Conservation (phyloP, 164 flowering plant genomes). For the Chimonanthus salicifolius region DNA sequence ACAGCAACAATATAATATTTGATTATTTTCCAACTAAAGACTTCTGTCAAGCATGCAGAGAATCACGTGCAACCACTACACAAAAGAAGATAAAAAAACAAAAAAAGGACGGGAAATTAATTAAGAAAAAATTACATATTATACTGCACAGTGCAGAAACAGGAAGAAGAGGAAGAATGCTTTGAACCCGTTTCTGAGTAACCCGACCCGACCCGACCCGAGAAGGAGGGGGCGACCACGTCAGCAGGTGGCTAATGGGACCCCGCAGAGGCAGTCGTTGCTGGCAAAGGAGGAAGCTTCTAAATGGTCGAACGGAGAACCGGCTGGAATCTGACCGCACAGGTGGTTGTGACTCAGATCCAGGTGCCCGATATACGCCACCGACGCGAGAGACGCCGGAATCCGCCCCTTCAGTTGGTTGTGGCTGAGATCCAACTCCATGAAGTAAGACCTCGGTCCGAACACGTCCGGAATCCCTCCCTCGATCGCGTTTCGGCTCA, state of each 20-base stretch:
- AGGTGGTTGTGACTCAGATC: slow-evolving; percentile 82
- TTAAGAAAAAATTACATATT: no score
- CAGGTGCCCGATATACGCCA: slow-evolving; percentile 73
- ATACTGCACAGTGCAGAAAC: no score
- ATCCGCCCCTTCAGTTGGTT: slow-evolving; percentile 54
- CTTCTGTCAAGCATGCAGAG: no score
- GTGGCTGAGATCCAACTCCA: slow-evolving; percentile 53
- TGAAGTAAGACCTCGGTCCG: slow-evolving; percentile 65
- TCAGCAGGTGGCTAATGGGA: slow-evolving; percentile 51
- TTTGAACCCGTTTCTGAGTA: no score
- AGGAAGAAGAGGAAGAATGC: no score
- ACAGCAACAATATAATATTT: no score
- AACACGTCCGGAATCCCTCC: slow-evolving; percentile 73
- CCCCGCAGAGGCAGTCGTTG: slow-evolving; percentile 81
- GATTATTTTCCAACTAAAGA: no score
- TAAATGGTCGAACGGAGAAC: slow-evolving; percentile 68
- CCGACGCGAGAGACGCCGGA: slow-evolving; percentile 49
- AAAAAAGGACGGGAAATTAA: no score
- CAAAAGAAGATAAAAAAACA: no score
- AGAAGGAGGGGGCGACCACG: neutral
- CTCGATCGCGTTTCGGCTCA: slow-evolving; percentile 57
- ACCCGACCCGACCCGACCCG: no score
- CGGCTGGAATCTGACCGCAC: slow-evolving; percentile 71
- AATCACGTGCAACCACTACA: no score
- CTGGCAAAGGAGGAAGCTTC: slow-evolving; percentile 71